phyloP scores from a whole-genome alignment of 1,284 basidiomycete genomes.

The Marasmius tenuissimus region DNA sequence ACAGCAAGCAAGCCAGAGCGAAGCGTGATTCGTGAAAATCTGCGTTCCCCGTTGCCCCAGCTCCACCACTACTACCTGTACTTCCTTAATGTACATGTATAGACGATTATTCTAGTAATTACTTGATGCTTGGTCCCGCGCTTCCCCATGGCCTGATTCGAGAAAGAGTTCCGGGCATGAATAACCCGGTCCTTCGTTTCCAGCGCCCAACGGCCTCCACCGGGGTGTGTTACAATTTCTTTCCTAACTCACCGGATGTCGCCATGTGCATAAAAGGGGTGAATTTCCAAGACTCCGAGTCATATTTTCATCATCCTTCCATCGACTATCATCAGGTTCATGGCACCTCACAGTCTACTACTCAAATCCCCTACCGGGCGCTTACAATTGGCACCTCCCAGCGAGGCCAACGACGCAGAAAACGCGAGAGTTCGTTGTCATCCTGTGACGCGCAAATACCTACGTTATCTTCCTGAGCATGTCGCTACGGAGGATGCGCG shows the following conservation, averaged over 20 bases:
- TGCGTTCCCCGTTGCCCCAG: neutral
- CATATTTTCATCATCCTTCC: too few relatives aligned
- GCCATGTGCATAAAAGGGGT: too few relatives aligned
- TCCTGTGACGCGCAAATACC: slow-evolving; percentile 34
- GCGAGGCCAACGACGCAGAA: slow-evolving; percentile 33
- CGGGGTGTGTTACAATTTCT: too few relatives aligned
- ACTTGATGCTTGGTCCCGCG: too few relatives aligned
- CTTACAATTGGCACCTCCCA: slow-evolving; percentile 35
- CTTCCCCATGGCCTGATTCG: too few relatives aligned
- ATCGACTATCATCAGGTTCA: neutral
- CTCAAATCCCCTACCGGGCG: slow-evolving; percentile 36
- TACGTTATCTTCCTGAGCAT: slow-evolving; percentile 36
- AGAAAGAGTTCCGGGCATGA: too few relatives aligned
- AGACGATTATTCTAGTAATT: too few relatives aligned
- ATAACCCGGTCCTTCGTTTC: too few relatives aligned
- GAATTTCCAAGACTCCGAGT: too few relatives aligned
- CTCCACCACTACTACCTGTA: neutral
- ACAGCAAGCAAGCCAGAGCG: slow-evolving; percentile 6
- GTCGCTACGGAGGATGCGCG: slow-evolving; percentile 34
- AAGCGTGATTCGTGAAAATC: neutral
- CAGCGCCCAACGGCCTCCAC: too few relatives aligned
- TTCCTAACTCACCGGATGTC: too few relatives aligned
- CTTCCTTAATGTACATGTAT: too few relatives aligned
- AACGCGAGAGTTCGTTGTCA: slow-evolving; percentile 35
- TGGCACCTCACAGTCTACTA: neutral